A percentile compares a stretch with the other conserved stretches of the same genome.
Conservation (phyloP, 257 asterid species). For the Solanum chmielewskii region DNA sequence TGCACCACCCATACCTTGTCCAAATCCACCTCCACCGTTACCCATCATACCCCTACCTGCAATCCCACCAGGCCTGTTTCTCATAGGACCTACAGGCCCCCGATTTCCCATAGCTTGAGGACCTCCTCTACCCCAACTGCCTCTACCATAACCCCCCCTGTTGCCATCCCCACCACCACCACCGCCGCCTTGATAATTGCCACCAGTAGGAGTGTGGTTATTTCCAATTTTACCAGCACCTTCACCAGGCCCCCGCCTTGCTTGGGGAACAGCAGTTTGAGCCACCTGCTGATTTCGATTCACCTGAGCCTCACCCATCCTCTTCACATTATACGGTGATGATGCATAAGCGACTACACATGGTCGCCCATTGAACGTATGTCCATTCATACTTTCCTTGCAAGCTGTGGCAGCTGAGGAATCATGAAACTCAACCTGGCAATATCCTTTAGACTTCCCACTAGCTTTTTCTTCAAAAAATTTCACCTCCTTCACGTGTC, state of each 20-base stretch:
- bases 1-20: conserved; percentile 63
- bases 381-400: conserved; percentile 82
- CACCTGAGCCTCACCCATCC: conserved; percentile 75
- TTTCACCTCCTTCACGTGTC: conserved; percentile 80
- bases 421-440: conserved; percentile 86
- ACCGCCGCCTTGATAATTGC: conserved; percentile 22
- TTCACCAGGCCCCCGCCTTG: conserved; percentile 55
- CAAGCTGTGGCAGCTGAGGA: conserved; percentile 74
- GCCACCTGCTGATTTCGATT: conserved; percentile 48
- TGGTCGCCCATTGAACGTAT: conserved; percentile 71
- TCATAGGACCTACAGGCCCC: conserved; percentile 30
- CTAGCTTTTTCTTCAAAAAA: conserved; percentile 94
- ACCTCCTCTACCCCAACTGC: conserved; percentile 60
- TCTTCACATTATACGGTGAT: conserved; percentile 65
- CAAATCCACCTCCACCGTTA: conserved; percentile 54
- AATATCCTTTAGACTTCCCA: conserved; percentile 96
- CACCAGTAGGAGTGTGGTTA: conserved; percentile 29
- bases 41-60: conserved; percentile 65
- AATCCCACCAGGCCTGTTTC: conserved; percentile 51
- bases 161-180: conserved; percentile 15
- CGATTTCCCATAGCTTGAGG: conserved; percentile 27
- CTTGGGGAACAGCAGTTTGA: conserved; percentile 32
- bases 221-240: conserved; percentile 36
- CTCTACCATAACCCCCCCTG: conserved; percentile 69
- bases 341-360: conserved; percentile 95